Conservation (phyloP, 2,329 filamentous ascomycete species). For the Verticillium tricorpus region DNA sequence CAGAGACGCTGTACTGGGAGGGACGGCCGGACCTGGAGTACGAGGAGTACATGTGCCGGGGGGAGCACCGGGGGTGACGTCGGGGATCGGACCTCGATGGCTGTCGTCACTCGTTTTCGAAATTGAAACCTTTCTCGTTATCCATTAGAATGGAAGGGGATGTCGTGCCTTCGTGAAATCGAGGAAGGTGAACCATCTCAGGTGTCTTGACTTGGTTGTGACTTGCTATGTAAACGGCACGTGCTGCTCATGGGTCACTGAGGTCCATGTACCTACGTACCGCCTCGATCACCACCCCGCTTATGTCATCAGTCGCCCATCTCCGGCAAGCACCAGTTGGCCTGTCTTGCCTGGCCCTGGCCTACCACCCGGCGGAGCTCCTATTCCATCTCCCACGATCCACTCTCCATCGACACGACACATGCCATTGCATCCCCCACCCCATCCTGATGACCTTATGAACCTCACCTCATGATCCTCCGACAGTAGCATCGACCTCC, state of each 20-base stretch:
- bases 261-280: too few relatives aligned
- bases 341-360: too few relatives aligned
- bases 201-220: too few relatives aligned
- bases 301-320: neutral
- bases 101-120: too few relatives aligned
- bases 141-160: too few relatives aligned
- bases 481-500: neutral
- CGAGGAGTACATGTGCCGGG: neutral
- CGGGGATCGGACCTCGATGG: too few relatives aligned
- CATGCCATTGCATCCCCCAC: slow-evolving; percentile 1
- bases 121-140: too few relatives aligned
- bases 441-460: slow-evolving; percentile 10
- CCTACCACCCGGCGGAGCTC: neutral
- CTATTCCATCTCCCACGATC: neutral
- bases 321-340: neutral
- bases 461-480: slow-evolving; percentile 2
- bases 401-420: slow-evolving; percentile 2
- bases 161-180: too few relatives aligned
- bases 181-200: too few relatives aligned
- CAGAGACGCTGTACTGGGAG: neutral
- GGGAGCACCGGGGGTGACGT: neutral
- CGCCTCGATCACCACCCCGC: neutral
- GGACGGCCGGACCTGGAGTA: neutral
- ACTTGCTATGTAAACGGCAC: too few relatives aligned
- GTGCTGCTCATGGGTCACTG: too few relatives aligned